phyloP scores from a whole-genome alignment of 441 rosid species.

The Flueggea neowawraea region DNA sequence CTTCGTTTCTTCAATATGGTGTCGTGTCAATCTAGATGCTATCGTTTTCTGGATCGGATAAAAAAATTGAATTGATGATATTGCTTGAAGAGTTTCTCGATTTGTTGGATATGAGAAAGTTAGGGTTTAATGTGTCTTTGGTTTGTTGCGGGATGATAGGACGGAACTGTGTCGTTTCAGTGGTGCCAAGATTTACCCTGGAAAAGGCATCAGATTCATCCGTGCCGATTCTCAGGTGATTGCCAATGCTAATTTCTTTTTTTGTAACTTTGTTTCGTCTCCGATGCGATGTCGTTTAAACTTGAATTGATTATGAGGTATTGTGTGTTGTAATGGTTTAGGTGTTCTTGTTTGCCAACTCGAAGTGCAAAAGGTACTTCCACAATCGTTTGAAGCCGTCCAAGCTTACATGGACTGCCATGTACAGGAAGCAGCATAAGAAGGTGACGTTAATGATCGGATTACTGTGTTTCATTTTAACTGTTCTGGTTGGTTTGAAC shows the following conservation, averaged over 20 bases:
- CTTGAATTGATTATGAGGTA: not conserved
- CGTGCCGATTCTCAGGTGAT: conserved; percentile 81
- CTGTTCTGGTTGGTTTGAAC: too few species aligned
- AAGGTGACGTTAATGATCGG: conserved; percentile 43
- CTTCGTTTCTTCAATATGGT: too few species aligned
- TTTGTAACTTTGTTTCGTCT: not conserved
- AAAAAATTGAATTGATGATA: too few species aligned
- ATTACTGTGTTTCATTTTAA: not conserved
- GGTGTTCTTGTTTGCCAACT: conserved; percentile 85
- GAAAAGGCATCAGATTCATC: conserved; percentile 77
- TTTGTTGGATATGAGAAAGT: not conserved
- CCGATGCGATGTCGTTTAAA: not conserved
- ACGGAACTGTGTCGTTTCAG: conserved; percentile 91
- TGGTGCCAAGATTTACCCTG: conserved; percentile 85
- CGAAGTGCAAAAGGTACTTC: conserved; percentile 88
- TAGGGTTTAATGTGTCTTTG: not conserved
- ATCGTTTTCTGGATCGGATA: too few species aligned
- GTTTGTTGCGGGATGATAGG: conserved; percentile 26
- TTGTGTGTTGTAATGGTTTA: conserved; percentile 6
- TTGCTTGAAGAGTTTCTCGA: too few species aligned
- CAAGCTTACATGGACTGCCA: conserved; percentile 89
- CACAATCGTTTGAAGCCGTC: conserved; percentile 92
- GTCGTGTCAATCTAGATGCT: too few species aligned
- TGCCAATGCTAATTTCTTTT: not conserved
- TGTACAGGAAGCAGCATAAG: conserved; percentile 91